phyloP scores from a whole-genome alignment of 2,329 filamentous ascomycete genomes.

The Polytolypa hystricis region DNA sequence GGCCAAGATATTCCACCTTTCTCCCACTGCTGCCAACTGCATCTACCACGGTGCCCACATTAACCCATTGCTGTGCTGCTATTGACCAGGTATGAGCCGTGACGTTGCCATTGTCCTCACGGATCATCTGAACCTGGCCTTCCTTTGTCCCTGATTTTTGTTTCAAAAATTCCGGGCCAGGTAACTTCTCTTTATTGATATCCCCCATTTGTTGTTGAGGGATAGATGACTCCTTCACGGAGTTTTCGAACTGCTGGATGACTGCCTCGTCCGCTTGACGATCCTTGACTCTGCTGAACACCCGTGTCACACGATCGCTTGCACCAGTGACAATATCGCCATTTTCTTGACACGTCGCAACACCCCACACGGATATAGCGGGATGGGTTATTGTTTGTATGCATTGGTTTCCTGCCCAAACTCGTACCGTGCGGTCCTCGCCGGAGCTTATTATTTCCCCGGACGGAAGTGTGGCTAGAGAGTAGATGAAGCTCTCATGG shows the following conservation, averaged over 20 bases:
- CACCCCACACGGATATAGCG: slow-evolving; percentile 90
- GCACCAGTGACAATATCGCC: slow-evolving; percentile 91
- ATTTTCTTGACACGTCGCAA: slow-evolving; percentile 68
- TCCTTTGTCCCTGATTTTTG: slow-evolving; percentile 85
- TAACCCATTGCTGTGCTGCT: slow-evolving; percentile 63
- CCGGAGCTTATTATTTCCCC: slow-evolving; percentile 85
- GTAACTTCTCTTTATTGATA: slow-evolving; percentile 85
- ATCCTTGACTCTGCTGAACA: slow-evolving; percentile 66
- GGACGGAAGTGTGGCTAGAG: slow-evolving; percentile 62
- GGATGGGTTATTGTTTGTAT: slow-evolving; percentile 94
- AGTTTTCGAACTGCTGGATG: slow-evolving; percentile 65
- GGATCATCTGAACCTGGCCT: slow-evolving; percentile 88
- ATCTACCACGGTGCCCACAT: slow-evolving; percentile 89
- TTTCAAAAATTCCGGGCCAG: slow-evolving; percentile 75
- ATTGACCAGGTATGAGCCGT: slow-evolving; percentile 82
- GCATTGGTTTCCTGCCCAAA: slow-evolving; percentile 77
- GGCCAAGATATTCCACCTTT: slow-evolving; percentile 65
- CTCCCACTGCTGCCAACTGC: slow-evolving; percentile 71
- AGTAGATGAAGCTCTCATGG: slow-evolving; percentile 93
- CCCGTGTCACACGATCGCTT: slow-evolving; percentile 73
- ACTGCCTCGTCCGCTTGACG: slow-evolving; percentile 59
- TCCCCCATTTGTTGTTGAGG: slow-evolving; percentile 72
- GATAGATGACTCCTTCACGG: slow-evolving; percentile 73
- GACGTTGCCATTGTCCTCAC: slow-evolving; percentile 66
- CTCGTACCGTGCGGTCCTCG: slow-evolving; percentile 82